These are phyloP conservation scores for Pugionium dolabratum DNA, from an alignment of 345 rosid species.

Conservation along the genomic window DNA sequence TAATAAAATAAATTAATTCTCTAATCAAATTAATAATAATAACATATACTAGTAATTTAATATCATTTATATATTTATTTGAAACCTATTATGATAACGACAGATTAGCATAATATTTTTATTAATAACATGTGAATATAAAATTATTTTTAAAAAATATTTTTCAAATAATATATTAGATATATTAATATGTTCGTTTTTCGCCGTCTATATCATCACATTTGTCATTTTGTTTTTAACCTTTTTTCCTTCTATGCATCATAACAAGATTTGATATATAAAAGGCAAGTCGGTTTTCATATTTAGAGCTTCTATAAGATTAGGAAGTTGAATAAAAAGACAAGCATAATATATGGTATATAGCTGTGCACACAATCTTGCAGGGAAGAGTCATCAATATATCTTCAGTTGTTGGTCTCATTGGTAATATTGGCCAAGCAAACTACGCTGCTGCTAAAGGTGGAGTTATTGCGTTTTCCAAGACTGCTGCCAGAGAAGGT, in stretches of 20 bases:
- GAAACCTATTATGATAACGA: too few relatives aligned
- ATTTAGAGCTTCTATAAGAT: conserved; percentile 7
- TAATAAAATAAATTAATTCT: too few relatives aligned
- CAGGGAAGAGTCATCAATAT: conserved; percentile 91
- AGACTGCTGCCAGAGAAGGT: conserved; percentile 85
- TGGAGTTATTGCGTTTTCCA: conserved; percentile 92
- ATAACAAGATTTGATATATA: neutral
- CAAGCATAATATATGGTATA: neutral
- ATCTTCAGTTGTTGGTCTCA: conserved; percentile 92
- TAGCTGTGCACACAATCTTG: conserved; percentile 16
- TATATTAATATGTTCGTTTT: too few relatives aligned
- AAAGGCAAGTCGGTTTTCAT: neutral
- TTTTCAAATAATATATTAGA: too few relatives aligned
- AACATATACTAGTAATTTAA: too few relatives aligned
- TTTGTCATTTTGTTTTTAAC: too few relatives aligned
- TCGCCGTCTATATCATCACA: too few relatives aligned
- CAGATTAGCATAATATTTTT: too few relatives aligned
- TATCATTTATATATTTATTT: too few relatives aligned
- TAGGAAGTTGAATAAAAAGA: conserved; percentile 7
- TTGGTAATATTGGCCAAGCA: conserved; percentile 95
- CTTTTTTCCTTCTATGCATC: conserved; percentile 1
- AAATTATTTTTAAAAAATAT: too few relatives aligned
- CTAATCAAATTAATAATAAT: too few relatives aligned
- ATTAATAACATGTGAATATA: too few relatives aligned
- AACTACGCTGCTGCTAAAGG: conserved; percentile 99